Conservation (phyloP, 768 basidiomycete species). For the Boletales sp. region DNA sequence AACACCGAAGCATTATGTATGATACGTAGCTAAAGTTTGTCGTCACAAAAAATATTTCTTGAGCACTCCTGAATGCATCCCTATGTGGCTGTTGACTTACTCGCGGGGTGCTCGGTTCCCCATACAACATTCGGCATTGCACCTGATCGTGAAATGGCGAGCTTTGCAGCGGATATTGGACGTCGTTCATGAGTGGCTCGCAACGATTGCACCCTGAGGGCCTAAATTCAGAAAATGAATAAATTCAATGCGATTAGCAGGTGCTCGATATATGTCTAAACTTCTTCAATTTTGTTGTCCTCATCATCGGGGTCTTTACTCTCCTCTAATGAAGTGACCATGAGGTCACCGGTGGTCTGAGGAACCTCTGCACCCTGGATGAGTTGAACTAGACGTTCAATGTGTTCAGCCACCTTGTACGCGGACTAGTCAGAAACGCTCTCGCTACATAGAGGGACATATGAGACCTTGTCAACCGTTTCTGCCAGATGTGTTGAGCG, state of each 20-base stretch:
- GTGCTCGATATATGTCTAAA: constrained; percentile 40
- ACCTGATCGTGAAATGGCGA: not conserved
- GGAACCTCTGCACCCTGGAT: constrained; percentile 73
- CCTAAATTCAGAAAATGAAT: not conserved
- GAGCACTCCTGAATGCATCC: constrained; percentile 14
- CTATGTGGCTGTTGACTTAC: constrained; percentile 20
- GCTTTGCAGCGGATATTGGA: not conserved
- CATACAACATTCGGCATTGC: not conserved
- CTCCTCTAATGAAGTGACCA: constrained; percentile 14
- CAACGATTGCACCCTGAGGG: not conserved
- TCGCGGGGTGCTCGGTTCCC: constrained; percentile 10
- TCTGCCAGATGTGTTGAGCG: constrained; percentile 76
- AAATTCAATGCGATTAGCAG: constrained; percentile 9
- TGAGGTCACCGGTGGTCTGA: constrained; percentile 37
- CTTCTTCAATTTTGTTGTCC: constrained; percentile 72
- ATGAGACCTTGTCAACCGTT: constrained; percentile 63
- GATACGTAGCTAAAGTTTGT: constrained; percentile 22
- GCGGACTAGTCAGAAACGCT: not conserved
- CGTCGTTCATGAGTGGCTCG: not conserved
- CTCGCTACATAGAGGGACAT: constrained; percentile 14
- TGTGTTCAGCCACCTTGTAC: constrained; percentile 74
- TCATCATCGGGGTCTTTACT: constrained; percentile 50
- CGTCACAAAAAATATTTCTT: constrained; percentile 18
- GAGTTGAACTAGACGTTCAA: constrained; percentile 86
- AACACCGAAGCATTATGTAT: constrained; percentile 10